Percentiles rank a stretch among this genome's conserved stretches.
Conservation (phyloP, 306 rosid genomes). For the Pueraria montana region DNA sequence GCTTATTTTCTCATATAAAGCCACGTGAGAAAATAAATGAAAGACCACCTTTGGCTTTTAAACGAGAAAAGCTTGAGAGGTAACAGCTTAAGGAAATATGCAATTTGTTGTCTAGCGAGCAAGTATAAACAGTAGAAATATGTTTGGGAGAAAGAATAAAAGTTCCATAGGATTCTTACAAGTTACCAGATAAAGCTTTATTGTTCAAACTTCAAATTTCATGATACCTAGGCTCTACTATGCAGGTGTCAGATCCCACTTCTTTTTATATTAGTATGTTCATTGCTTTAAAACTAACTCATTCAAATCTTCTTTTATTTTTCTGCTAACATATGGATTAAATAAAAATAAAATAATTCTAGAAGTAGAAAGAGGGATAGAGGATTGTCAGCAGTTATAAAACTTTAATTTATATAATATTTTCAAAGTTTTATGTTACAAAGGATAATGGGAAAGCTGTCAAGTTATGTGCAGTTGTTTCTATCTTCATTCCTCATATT, state of each 20-base stretch:
- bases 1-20: neutral
- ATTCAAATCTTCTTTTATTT: neutral
- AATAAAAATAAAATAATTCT: neutral
- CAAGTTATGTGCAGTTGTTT: neutral
- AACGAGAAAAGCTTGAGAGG: slow-evolving; percentile 28
- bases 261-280: neutral
- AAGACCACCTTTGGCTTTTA: slow-evolving; percentile 13
- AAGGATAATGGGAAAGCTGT: slow-evolving; percentile 1
- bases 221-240: neutral
- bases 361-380: neutral
- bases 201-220: neutral
- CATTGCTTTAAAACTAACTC: neutral
- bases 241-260: neutral
- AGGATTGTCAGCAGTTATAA: neutral
- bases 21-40: neutral
- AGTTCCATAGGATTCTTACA: neutral
- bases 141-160: neutral
- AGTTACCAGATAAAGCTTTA: neutral
- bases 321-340: neutral
- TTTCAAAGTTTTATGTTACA: neutral
- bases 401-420: neutral
- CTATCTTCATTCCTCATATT: neutral
- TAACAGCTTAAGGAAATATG: neutral
- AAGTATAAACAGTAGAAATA: slow-evolving; percentile 21
- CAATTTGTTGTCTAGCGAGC: slow-evolving; percentile 14